Base-by-base conservation (phyloP, 805 yeast species). In the Ascoidea asiatica region DNA sequence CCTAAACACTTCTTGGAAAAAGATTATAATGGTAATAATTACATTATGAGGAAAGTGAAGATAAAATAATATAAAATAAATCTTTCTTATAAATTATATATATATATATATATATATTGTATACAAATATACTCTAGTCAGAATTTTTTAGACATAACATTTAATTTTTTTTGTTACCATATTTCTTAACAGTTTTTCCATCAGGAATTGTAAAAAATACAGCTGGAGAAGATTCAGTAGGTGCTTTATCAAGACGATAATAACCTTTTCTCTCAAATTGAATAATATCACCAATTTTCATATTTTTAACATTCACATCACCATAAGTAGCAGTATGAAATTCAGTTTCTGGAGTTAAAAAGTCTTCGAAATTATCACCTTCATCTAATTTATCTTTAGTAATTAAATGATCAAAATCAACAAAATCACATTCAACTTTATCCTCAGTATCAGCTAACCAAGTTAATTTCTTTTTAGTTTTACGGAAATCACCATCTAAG, bases 211-310 rank as follows among this genome's bases (percentile, higher is more conserved):
- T 81, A 68, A 83, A 90, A 72, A 90, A 82, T 43, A 82, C 80
- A 50, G 77, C 81, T 50, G 77, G 76, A 54, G 76, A 68, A 46
- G 79, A 83, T 47, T 72, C 76, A 33, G 66, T 62, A 49, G 70
- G 71, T 47, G 64, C 57, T 51, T 68, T 52, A 54, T 90, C 97
- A 49, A 89, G 70, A 61, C 92, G 77, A 77, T 67, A 90, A 73
- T 87, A 90, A 56, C 97, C 97, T 70, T 90, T 90, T 72, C 97
- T 84, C 69, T 90, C 97, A 53, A 90, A 88, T 69, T 90, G 97
- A 54, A 90, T 78, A 47, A 89, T 70, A 53, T 86, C 95, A 52
- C 95, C 95, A 53, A 69, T 81, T 69, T 84, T 79, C 74, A 90
- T 72, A 43, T 72, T 65, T 57, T 73, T 73, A 50, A 89, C 75